phyloP scores from a whole-genome alignment of 371 early-diverging fungal species.

The Mucor mucedo region DNA sequence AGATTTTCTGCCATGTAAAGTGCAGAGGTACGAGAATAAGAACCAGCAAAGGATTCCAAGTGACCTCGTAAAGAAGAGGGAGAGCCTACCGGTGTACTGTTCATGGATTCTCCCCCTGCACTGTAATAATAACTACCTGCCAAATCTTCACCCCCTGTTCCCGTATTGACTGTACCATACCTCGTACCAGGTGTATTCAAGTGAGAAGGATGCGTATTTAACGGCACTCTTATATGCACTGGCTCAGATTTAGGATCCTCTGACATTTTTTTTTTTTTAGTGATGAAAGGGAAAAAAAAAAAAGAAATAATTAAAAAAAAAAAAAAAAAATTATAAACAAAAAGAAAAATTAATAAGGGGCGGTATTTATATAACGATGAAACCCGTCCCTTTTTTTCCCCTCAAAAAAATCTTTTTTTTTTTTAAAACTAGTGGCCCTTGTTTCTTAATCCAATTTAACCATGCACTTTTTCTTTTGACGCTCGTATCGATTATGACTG shows the following conservation, averaged over 20 bases:
- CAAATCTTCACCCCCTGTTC: background rate
- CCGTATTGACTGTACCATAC: background rate
- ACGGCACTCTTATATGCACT: constrained; percentile 22
- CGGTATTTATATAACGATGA: no score
- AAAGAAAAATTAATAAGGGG: no score
- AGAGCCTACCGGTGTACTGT: constrained; percentile 1
- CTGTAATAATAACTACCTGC: constrained; percentile 9
- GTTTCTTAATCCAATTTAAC: no score
- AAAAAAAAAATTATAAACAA: no score
- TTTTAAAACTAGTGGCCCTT: no score
- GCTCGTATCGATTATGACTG: background rate
- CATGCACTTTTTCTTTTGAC: background rate
- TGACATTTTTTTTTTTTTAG: no score
- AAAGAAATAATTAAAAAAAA: background rate
- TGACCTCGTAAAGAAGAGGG: constrained; percentile 30
- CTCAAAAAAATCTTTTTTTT: background rate
- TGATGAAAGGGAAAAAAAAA: background rate
- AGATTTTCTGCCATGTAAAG: constrained; percentile 39
- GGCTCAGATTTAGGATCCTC: background rate
- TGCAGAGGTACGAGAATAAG: constrained; percentile 43
- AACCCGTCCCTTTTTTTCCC: no score
- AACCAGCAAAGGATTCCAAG: constrained; percentile 38
- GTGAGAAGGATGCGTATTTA: constrained; percentile 42
- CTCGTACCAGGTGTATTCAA: constrained; percentile 5
- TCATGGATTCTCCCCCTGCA: constrained; percentile 2